Evolutionary conservation across 1,284 basidiomycete species (phyloP).

Genomic region (Phenoliferia sp.): DNA sequence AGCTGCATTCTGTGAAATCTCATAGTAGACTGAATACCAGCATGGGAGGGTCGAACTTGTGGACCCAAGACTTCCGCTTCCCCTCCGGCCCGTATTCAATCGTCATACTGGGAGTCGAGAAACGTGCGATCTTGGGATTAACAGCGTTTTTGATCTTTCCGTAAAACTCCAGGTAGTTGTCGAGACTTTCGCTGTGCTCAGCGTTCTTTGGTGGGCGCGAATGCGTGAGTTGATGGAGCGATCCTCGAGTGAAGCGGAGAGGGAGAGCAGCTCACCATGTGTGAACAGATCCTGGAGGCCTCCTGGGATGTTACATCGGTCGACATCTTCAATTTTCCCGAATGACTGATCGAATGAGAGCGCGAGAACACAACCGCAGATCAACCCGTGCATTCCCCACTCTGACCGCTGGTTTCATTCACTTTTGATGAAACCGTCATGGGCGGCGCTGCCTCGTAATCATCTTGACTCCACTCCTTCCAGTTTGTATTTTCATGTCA

Average conservation of each 20-base stretch:
- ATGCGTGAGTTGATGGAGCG: neutral
- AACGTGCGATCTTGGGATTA: slow-evolving; percentile 10
- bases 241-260: neutral
- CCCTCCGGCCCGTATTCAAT: slow-evolving; percentile 9
- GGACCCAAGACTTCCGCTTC: neutral
- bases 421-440: too few relatives aligned
- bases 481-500: too few relatives aligned
- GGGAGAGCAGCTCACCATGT: neutral
- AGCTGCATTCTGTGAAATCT: neutral
- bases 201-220: slow-evolving; percentile 15
- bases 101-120: slow-evolving; percentile 8
- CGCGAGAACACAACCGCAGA: too few relatives aligned
- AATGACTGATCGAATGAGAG: too few relatives aligned
- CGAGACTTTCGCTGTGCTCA: slow-evolving; percentile 17
- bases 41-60: slow-evolving; percentile 19
- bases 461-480: too few relatives aligned
- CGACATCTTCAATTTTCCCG: neutral
- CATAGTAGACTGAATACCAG: neutral
- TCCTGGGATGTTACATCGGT: neutral
- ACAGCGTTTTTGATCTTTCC: slow-evolving; percentile 1
- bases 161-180: slow-evolving; percentile 17
- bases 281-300: neutral
- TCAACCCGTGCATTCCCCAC: too few relatives aligned
- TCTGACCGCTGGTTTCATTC: too few relatives aligned
- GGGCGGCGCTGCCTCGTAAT: too few relatives aligned